A percentile compares a stretch with the other conserved stretches of the same genome.
phyloP scores from a whole-genome alignment of 768 basidiomycete genomes.

The Agrocybe pediades region DNA sequence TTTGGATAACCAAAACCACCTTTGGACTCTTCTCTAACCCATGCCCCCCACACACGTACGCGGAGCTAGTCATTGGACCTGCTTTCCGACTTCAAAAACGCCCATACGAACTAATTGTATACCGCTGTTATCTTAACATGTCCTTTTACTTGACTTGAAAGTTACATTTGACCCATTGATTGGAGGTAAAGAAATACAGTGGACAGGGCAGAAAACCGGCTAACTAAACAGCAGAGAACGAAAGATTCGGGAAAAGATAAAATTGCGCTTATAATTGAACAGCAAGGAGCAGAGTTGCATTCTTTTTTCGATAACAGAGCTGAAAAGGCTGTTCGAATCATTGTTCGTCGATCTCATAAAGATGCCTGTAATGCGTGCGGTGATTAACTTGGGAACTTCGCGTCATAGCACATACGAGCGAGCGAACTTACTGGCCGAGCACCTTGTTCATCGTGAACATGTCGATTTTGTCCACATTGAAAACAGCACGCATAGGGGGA shows the following conservation, averaged over 20 bases:
- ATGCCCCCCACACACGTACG: no score
- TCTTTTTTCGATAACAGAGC: no score
- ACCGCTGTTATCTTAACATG: no score
- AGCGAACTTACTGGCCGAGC: slow-evolving; percentile 63
- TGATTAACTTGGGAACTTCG: slow-evolving; percentile 1
- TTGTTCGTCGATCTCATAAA: slow-evolving; percentile 25
- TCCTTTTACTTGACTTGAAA: no score
- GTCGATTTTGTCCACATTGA: slow-evolving; percentile 79
- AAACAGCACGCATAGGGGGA: slow-evolving; percentile 66
- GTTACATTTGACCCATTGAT: background rate
- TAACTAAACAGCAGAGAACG: slow-evolving; percentile 9
- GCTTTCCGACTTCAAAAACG: no score
- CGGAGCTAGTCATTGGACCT: no score
- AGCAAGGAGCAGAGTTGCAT: no score
- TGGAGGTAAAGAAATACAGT: slow-evolving; percentile 17
- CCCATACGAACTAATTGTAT: background rate
- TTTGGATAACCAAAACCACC: background rate
- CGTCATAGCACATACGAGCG: background rate
- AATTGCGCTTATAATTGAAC: no score
- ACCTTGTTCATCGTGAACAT: slow-evolving; percentile 98
- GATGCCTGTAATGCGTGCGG: slow-evolving; percentile 18
- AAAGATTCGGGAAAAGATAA: slow-evolving; percentile 7
- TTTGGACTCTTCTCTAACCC: background rate
- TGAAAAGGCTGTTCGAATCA: slow-evolving; percentile 9
- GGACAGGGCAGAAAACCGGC: slow-evolving; percentile 9